Evolutionary conservation across 2,329 filamentous ascomycete genomes (phyloP).

Genomic region (Colletotrichum sp.): DNA sequence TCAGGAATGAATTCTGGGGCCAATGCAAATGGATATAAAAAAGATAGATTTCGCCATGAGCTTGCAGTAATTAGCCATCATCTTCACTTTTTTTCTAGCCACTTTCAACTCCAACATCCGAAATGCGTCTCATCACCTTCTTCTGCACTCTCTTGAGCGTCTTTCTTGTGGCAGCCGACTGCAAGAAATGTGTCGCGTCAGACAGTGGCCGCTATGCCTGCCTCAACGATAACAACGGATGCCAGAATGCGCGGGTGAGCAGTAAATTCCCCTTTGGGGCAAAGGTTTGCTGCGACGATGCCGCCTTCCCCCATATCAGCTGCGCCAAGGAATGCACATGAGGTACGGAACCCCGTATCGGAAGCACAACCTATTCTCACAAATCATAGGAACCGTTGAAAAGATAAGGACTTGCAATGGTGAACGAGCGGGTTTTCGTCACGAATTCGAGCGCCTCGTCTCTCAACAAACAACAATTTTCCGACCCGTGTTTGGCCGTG

Average conservation of each 20-base stretch:
- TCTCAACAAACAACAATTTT: neutral
- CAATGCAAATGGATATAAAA: neutral
- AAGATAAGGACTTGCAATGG: neutral
- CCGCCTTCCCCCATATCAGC: neutral
- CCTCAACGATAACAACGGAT: neutral
- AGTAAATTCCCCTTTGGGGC: neutral
- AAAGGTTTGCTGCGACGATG: neutral
- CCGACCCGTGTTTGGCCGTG: neutral
- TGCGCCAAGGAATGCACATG: neutral
- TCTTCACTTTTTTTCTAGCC: neutral
- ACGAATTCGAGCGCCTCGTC: neutral
- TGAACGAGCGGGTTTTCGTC: neutral
- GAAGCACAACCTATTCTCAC: neutral
- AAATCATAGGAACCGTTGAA: neutral
- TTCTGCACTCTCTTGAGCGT: neutral
- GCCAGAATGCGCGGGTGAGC: neutral
- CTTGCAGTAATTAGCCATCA: neutral
- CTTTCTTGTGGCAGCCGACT: neutral
- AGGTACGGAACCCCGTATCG: neutral
- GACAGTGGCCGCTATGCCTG: neutral
- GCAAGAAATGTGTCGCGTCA: neutral
- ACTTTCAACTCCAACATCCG: neutral
- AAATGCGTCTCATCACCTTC: neutral
- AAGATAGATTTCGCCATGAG: neutral
- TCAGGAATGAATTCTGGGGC: neutral